Conservation (phyloP, 75 land plant genomes). For the Sequoia sempervirens region DNA sequence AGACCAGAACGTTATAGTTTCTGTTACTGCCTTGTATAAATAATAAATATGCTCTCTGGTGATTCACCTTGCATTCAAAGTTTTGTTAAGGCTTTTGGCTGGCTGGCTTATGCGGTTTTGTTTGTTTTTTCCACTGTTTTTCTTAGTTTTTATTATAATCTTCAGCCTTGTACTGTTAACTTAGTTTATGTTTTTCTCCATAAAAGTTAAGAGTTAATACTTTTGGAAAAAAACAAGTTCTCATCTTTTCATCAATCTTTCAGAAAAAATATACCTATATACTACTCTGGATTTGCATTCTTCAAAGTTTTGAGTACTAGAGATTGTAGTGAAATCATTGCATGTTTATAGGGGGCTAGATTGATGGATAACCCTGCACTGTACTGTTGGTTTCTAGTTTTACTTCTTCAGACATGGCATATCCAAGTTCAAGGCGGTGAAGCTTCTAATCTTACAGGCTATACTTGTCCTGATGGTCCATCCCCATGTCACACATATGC, state of each 20-base stretch:
- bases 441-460: neutral
- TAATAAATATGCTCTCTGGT: neutral
- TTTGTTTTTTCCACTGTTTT: neutral
- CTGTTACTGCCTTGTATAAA: neutral
- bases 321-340: neutral
- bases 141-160: no score
- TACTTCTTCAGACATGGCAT: conserved; percentile 1
- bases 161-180: neutral
- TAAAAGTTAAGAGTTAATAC: neutral
- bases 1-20: neutral
- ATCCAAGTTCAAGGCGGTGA: neutral
- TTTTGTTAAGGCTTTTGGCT: neutral
- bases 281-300: neutral
- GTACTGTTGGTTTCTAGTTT: neutral
- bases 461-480: neutral
- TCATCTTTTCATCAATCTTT: neutral
- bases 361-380: neutral
- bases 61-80: neutral
- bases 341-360: neutral
- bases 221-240: neutral
- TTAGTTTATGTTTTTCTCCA: neutral
- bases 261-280: neutral
- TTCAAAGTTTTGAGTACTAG: neutral
- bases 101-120: neutral
- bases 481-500: conserved; percentile 28